Base-by-base conservation (phyloP, 108 stramenopile genomes). In the Skeletonema potamos region DNA sequence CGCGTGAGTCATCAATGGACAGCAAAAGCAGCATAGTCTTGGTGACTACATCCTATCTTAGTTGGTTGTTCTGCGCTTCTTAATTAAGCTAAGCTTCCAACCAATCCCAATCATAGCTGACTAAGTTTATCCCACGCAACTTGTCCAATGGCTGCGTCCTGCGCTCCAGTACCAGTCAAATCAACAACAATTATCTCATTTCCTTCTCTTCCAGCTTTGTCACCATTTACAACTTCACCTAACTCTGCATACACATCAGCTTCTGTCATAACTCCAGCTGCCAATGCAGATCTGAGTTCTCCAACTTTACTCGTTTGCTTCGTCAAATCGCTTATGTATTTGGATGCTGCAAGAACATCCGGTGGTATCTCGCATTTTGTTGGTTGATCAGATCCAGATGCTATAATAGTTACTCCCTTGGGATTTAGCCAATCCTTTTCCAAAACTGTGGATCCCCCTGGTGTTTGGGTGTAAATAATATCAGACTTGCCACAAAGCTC, bases 171-270 rank as follows among this genome's bases (percentile, higher is more conserved):
- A n/a, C 96, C 96, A 8, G 96, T 97, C 55, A 97, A 82, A 79
- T 97, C 96, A 13, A 97, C 96, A 6, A 97, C 92, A 79, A 97
- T 96, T 12, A 97, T 85, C 80, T 97, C 96, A 55, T 96, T 90
- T 32, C 91, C 92, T 74, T 87, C 93, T 58, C 96, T 63, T 46
- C 96, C 96, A 5, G 87, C 67, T 74, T 96, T 96, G 34, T 75
- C 83, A 27, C 96, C 96, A 82, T 93, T 95, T 27, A 97, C 96
- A 58, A 97, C 76, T 58, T 97, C 90, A 27, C 97, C 97, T 18
- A 97, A 75, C 74, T 97, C 97, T 1, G 92, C 92, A 81, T 97
- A 86, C 4, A 97, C 97, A 81, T 97, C 97, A 27, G 63, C 82
- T 73, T 90, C 89, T 27, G 90, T 94, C 95, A 97, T 96, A 46